Evolutionary conservation across 441 rosid genomes (phyloP).

Genomic region (Bocquillonia castaneifolia): DNA sequence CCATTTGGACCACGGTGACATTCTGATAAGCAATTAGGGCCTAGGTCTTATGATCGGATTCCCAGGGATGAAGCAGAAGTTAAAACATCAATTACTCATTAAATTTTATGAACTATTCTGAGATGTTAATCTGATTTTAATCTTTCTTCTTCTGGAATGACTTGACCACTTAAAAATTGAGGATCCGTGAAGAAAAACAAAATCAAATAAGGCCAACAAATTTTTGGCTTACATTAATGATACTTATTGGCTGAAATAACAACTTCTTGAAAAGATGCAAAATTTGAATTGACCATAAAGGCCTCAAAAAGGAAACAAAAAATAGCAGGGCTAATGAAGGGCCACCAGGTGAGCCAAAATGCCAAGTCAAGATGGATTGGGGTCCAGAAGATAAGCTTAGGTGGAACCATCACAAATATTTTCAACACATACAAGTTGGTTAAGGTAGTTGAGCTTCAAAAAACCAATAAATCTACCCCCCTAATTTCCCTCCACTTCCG

Average conservation of each 20-base stretch:
- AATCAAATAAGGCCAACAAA: too few species aligned
- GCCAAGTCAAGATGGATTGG: slow-evolving; percentile 26
- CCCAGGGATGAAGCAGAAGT: not conserved
- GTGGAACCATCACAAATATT: slow-evolving; percentile 20
- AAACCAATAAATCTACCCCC: slow-evolving; percentile 37
- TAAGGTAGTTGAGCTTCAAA: slow-evolving; percentile 58
- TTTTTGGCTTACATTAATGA: not conserved
- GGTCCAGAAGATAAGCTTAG: slow-evolving; percentile 6
- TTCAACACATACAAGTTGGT: slow-evolving; percentile 25
- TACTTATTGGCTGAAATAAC: slow-evolving; percentile 2
- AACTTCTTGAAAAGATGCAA: not conserved
- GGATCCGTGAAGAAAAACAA: too few species aligned
- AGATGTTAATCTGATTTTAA: not conserved
- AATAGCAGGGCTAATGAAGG: not conserved
- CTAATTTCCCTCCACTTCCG: slow-evolving; percentile 22
- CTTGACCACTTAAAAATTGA: not conserved
- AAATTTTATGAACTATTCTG: not conserved
- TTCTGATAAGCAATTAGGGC: not conserved
- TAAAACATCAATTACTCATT: not conserved
- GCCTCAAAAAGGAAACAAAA: not conserved
- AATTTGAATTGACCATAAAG: not conserved
- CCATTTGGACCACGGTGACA: too few species aligned
- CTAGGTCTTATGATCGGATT: not conserved
- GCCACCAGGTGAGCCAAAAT: not conserved
- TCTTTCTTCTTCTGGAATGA: slow-evolving; percentile 2